These are phyloP conservation scores for Candida morakotiae DNA, from an alignment of 805 yeast species.

Conservation along the genomic window DNA sequence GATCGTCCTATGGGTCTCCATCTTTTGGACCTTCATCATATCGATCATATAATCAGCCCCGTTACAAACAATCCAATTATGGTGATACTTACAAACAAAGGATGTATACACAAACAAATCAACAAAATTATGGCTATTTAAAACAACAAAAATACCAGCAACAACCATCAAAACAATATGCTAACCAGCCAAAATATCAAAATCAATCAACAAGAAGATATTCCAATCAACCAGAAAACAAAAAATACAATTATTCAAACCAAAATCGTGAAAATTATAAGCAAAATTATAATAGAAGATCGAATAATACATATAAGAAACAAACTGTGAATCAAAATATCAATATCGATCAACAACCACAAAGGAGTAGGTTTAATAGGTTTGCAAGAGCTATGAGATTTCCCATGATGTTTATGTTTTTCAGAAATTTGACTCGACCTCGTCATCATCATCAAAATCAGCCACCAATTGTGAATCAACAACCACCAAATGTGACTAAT, in stretches of 20 bases:
- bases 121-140: too few species aligned
- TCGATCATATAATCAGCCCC: background rate
- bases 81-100: background rate
- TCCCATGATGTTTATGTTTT: slow-evolving; percentile 7
- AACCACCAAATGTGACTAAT: background rate
- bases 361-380: background rate
- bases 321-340: slow-evolving; percentile 1
- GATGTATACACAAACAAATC: too few species aligned
- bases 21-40: background rate
- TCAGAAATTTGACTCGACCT: slow-evolving; percentile 1
- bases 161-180: background rate
- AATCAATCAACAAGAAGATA: too few species aligned
- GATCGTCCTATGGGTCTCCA: slow-evolving; percentile 1
- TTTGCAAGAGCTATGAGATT: slow-evolving; percentile 2
- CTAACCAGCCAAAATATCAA: too few species aligned
- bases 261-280: background rate
- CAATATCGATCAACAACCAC: slow-evolving; percentile 4
- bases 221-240: background rate
- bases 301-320: slow-evolving; percentile 1
- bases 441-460: background rate
- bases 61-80: too few species aligned
- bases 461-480: too few species aligned
- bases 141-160: too few species aligned
- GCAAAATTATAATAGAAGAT: background rate
- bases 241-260: background rate